Evolutionary conservation across 2,329 filamentous ascomycete species (phyloP).

Genomic region (Aspergillus amoenus): DNA sequence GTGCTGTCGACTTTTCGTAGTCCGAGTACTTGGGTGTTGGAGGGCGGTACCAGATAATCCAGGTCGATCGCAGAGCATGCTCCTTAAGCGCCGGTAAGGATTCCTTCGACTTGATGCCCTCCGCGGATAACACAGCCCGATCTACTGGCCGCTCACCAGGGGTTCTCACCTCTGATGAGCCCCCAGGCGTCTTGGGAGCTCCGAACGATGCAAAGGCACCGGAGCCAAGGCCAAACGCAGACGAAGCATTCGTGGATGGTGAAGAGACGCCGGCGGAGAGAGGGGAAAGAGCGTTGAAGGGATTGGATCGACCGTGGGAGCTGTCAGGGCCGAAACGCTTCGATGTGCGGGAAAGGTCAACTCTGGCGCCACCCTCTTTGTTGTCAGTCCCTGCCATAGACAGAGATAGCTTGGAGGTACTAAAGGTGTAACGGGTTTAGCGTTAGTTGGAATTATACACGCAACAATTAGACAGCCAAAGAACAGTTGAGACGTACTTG

Average conservation of each 20-base stretch:
- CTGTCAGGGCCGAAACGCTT: constrained; percentile 74
- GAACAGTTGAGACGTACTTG: constrained; percentile 41
- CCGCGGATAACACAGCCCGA: constrained; percentile 19
- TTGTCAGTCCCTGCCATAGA: constrained; percentile 65
- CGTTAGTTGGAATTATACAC: constrained; percentile 13
- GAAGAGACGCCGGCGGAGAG: constrained; percentile 69
- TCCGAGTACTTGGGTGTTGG: constrained; percentile 97
- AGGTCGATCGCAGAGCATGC: constrained; percentile 75
- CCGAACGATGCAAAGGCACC: constrained; percentile 97
- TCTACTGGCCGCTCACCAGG: constrained; percentile 60
- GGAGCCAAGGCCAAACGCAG: constrained; percentile 88
- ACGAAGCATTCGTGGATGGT: constrained; percentile 74
- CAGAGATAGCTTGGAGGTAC: constrained; percentile 86
- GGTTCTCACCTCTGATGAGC: constrained; percentile 73
- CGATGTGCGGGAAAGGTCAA: constrained; percentile 62
- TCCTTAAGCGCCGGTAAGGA: constrained; percentile 35
- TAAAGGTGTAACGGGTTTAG: constrained; percentile 38
- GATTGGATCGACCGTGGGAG: constrained; percentile 72
- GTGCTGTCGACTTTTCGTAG: constrained; percentile 94
- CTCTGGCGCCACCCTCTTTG: constrained; percentile 54
- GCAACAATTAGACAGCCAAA: not conserved
- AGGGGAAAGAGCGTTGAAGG: constrained; percentile 74
- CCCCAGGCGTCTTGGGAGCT: constrained; percentile 81
- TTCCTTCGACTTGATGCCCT: constrained; percentile 39
- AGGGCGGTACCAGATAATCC: constrained; percentile 97